Evolutionary conservation across 1,139 yeast species (phyloP), one percentile per base, ranked within the genome.

Genomic region (Candida smagusa): DNA sequence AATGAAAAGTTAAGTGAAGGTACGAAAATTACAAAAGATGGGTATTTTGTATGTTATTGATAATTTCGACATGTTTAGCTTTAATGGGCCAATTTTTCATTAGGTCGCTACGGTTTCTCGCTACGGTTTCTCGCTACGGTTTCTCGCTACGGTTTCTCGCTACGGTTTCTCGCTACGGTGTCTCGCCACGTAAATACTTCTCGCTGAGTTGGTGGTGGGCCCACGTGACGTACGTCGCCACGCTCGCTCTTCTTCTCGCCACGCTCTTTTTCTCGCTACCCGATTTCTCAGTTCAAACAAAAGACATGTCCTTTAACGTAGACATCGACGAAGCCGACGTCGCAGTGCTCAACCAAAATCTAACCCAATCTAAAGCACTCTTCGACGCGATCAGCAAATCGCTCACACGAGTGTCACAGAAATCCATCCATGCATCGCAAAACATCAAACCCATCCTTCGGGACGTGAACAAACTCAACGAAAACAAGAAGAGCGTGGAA

Each of bases 311-410:
- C 2, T 46, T 46, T 36, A 43, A 41, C 31, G 57, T 78, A 22
- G 92, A 84, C 52, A 68, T 80, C 2, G 95, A 86, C 53, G 95
- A 85, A 56, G 90, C 94, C 2, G 96, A 88, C 50, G 81, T 87
- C 34, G 81, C 88, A 2, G 89, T 89, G 7, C 69, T 89, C 30
- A 85, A 85, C 40, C 94, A 85, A 52, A 83, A 85, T 40, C 66
- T 89, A 26, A 60, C 71, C 35, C 74, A 77, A 41, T 77, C 89
- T 6, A 74, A 74, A 33, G 72, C 70, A 12, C 59, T 88, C 28
- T 77, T 89, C 22, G 58, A 62, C 3, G 65, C 74, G 35, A 80
- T 89, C 39, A 69, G 79, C 12, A 59, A 65, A 28, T 79, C 88
- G 1, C 63, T 89, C 28, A 62, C 60, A 32, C 69, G 65, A 34